Conservation (phyloP, 306 rosid genomes). For the Cucurbita ficifolia region DNA sequence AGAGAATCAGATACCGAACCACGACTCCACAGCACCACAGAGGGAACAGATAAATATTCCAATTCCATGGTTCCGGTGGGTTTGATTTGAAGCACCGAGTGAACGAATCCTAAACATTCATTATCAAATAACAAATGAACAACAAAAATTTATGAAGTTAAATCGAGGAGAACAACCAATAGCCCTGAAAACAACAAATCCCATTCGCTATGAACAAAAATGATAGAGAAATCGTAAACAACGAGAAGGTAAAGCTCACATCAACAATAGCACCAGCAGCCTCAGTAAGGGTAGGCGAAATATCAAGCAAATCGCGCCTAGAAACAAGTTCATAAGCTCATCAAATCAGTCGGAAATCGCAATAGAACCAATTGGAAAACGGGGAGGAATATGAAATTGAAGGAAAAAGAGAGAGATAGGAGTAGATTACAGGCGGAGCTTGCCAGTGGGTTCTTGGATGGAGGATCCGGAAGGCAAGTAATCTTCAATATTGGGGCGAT, state of each 20-base stretch:
- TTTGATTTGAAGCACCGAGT: slow-evolving; percentile 96
- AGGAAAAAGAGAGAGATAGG: background rate
- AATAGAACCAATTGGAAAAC: background rate
- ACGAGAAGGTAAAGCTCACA: slow-evolving; percentile 24
- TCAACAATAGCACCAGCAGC: slow-evolving; percentile 97
- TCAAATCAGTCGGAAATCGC: background rate
- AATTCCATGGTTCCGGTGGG: slow-evolving; percentile 93
- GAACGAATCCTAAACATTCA: slow-evolving; percentile 57
- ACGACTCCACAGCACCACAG: slow-evolving; percentile 91
- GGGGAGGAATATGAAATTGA: background rate
- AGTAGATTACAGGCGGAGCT: slow-evolving; percentile 53
- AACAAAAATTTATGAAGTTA: background rate
- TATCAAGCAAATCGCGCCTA: slow-evolving; percentile 83
- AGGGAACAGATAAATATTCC: slow-evolving; percentile 92
- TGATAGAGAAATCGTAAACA: background rate
- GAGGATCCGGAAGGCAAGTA: slow-evolving; percentile 76
- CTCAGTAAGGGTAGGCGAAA: slow-evolving; percentile 77
- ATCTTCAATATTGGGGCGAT: slow-evolving; percentile 85
- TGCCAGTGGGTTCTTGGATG: slow-evolving; percentile 76
- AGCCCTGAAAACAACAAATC: background rate
- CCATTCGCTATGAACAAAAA: background rate
- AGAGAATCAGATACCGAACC: slow-evolving; percentile 63
- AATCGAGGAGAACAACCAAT: background rate
- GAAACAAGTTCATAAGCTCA: slow-evolving; percentile 1
- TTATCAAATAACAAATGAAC: background rate